Evolutionary conservation across 441 rosid species (phyloP).

Genomic region (Pelargonium hybrid): DNA sequence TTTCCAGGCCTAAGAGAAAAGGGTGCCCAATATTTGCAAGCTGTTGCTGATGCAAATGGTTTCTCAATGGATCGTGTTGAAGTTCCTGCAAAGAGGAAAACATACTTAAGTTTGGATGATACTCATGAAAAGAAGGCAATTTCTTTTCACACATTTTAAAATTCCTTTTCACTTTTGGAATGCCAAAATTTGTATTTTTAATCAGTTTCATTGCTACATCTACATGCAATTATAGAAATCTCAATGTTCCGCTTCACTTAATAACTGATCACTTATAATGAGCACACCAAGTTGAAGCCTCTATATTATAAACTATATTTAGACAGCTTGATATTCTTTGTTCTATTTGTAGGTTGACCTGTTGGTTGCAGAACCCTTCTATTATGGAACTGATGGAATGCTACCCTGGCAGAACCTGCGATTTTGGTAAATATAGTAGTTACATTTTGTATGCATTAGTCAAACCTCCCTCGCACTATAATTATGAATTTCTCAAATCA

Average conservation of each 20-base stretch:
- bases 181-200: not conserved
- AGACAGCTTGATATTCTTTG: not conserved
- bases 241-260: too few species aligned
- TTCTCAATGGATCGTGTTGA: conserved; percentile 43
- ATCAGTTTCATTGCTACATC: not conserved
- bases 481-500: not conserved
- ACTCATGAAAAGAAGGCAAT: conserved; percentile 47
- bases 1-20: conserved; percentile 66
- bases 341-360: conserved; percentile 59
- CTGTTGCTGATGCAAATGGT: conserved; percentile 55
- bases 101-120: conserved; percentile 35
- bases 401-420: conserved; percentile 95
- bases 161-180: not conserved
- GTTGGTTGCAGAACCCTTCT: conserved; percentile 81
- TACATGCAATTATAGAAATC: too few species aligned
- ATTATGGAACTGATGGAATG: conserved; percentile 58
- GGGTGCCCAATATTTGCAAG: conserved; percentile 52
- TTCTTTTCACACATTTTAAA: not conserved
- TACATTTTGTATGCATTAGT: not conserved
- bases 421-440: conserved; percentile 54
- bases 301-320: conserved; percentile 4
- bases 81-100: conserved; percentile 37
- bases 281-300: conserved; percentile 9
- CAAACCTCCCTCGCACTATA: conserved; percentile 5
- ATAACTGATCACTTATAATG: not conserved